phyloP scores from a whole-genome alignment of 2,329 filamentous ascomycete species.

The Pseudogymnoascus destructans region DNA sequence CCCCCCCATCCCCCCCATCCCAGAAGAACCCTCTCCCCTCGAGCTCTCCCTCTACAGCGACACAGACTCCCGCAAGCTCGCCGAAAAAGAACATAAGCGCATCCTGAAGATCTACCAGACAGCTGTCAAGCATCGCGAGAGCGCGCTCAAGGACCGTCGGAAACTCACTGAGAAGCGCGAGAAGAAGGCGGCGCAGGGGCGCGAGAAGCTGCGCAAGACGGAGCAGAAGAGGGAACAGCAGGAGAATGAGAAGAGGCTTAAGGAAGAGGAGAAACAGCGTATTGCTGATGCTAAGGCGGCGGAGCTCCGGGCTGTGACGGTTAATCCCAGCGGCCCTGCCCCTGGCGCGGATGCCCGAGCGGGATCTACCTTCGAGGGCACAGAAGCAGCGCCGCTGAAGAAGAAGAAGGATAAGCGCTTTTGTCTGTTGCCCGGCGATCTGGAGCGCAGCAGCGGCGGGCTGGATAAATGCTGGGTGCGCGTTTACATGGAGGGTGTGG shows the following conservation, averaged over 20 bases:
- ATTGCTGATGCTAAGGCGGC: neutral
- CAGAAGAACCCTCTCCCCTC: constrained; percentile 40
- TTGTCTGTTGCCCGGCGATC: constrained; percentile 54
- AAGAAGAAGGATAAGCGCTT: constrained; percentile 45
- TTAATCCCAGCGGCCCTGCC: neutral
- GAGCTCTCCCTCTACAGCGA: constrained; percentile 47
- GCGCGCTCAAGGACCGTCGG: constrained; percentile 47
- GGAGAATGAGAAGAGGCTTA: constrained; percentile 20
- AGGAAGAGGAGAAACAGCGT: constrained; percentile 22
- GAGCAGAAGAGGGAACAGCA: constrained; percentile 25
- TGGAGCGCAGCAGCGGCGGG: constrained; percentile 35
- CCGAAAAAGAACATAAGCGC: constrained; percentile 53
- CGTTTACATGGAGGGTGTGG: constrained; percentile 69
- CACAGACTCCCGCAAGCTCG: constrained; percentile 52
- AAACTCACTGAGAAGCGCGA: constrained; percentile 44
- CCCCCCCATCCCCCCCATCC: constrained; percentile 37
- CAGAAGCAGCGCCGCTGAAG: constrained; percentile 16
- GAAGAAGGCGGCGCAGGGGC: constrained; percentile 30
- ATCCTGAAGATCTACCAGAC: constrained; percentile 51
- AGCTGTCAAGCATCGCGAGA: constrained; percentile 53
- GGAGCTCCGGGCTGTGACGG: neutral
- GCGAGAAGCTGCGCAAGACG: constrained; percentile 27
- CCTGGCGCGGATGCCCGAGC: neutral
- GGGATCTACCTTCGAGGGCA: neutral
- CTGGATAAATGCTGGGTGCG: constrained; percentile 63